Percentiles rank a stretch among this genome's conserved stretches.
phyloP scores from a whole-genome alignment of 805 yeast genomes.

The Wickerhamomyces ciferrii region DNA sequence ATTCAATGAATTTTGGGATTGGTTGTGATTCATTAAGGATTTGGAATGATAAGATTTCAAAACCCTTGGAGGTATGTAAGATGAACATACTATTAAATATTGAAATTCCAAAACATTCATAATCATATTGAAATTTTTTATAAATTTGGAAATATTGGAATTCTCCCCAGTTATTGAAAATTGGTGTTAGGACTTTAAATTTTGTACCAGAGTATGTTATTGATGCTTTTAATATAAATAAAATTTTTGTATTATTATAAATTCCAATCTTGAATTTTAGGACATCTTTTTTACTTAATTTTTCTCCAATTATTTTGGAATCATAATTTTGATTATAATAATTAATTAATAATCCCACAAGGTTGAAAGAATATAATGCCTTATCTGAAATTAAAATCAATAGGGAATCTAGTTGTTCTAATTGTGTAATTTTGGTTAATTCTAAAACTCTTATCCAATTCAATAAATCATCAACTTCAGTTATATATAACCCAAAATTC shows the following conservation, averaged over 20 bases:
- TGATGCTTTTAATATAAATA: constrained; percentile 43
- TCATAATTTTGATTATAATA: constrained; percentile 39
- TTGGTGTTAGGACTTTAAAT: constrained; percentile 56
- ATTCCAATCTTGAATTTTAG: constrained; percentile 63
- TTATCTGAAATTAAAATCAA: constrained; percentile 55
- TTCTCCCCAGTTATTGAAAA: constrained; percentile 43
- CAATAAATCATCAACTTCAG: constrained; percentile 20
- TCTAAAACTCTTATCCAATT: constrained; percentile 58
- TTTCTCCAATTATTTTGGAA: constrained; percentile 37
- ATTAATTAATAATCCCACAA: constrained; percentile 58
- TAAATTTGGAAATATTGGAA: constrained; percentile 37
- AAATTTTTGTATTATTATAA: constrained; percentile 55
- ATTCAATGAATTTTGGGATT: constrained; percentile 42
- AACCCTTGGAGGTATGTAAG: constrained; percentile 61
- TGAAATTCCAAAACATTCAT: constrained; percentile 56
- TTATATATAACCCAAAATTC: constrained; percentile 55
- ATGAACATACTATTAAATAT: constrained; percentile 64
- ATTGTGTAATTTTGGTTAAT: constrained; percentile 45
- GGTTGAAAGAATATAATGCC: constrained; percentile 53
- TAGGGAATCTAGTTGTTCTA: constrained; percentile 56
- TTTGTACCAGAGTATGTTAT: constrained; percentile 27
- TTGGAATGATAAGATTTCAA: constrained; percentile 58
- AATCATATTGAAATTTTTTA: constrained; percentile 44
- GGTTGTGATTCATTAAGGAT: constrained; percentile 48
- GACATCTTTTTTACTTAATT: constrained; percentile 47